Evolutionary conservation across 2,329 filamentous ascomycete genomes (phyloP).

Genomic region (Cladosporium velox): DNA sequence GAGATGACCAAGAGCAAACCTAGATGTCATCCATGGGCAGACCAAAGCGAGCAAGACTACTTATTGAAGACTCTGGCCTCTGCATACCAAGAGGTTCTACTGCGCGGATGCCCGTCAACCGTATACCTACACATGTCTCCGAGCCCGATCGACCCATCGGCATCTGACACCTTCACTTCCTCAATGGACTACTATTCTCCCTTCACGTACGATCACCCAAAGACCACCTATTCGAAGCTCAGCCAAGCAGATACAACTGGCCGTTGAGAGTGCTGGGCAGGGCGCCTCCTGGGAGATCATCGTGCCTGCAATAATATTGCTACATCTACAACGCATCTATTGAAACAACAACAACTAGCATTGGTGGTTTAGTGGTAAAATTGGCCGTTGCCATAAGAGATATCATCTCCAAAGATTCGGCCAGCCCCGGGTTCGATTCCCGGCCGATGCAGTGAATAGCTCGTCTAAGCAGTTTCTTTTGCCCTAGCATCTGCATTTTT

Average conservation of each 20-base stretch:
- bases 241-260: background rate
- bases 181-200: no score
- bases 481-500: background rate
- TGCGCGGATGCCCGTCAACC: background rate
- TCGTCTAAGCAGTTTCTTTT: no score
- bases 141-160: no score
- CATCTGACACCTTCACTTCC: no score
- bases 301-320: background rate
- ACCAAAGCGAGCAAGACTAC: background rate
- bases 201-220: no score
- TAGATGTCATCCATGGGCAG: no score
- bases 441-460: background rate
- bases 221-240: background rate
- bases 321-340: background rate
- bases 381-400: background rate
- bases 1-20: no score
- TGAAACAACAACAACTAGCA: background rate
- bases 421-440: background rate
- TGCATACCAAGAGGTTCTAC: background rate
- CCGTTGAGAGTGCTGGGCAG: no score
- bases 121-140: no score
- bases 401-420: background rate
- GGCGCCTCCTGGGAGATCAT: no score
- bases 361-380: slow-evolving; percentile 1
- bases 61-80: background rate